These are phyloP conservation scores for Carex myosuroides DNA, from an alignment of 176 grass and related monocot species.

Conservation along the genomic window DNA sequence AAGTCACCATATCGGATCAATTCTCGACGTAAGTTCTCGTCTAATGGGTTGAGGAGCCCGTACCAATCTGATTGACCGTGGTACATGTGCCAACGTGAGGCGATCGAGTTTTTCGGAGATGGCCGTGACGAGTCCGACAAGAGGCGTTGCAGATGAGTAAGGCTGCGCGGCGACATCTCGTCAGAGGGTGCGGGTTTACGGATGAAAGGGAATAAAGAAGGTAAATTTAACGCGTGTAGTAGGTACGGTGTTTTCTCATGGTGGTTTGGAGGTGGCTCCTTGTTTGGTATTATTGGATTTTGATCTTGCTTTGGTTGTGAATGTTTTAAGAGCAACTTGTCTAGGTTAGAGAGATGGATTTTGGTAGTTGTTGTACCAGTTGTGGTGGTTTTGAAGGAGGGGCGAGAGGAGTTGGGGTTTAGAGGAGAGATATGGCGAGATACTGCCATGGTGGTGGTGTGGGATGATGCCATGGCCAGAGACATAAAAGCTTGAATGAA, in stretches of 20 bases:
- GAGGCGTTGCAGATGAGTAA: slow-evolving; percentile 78
- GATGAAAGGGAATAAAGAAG: slow-evolving; percentile 51
- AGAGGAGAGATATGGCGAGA: slow-evolving; percentile 38
- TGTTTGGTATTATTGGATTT: background rate
- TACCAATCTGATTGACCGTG: slow-evolving; percentile 55
- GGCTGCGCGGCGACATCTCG: slow-evolving; percentile 84
- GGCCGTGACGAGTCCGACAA: slow-evolving; percentile 58
- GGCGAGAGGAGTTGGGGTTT: slow-evolving; percentile 36
- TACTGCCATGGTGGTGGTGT: background rate
- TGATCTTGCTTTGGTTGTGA: slow-evolving; percentile 6
- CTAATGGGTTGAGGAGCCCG: slow-evolving; percentile 72
- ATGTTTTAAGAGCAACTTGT: slow-evolving; percentile 72
- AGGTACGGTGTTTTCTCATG: slow-evolving; percentile 36
- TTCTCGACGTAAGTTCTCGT: slow-evolving; percentile 85
- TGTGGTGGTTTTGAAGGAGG: background rate
- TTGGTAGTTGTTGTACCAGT: background rate
- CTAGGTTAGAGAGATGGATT: slow-evolving; percentile 60
- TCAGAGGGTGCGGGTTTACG: slow-evolving; percentile 31
- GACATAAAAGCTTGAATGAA: background rate
- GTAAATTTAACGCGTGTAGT: slow-evolving; percentile 49
- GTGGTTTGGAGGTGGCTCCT: background rate
- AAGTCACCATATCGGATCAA: slow-evolving; percentile 83
- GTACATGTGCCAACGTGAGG: slow-evolving; percentile 45
- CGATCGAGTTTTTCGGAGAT: slow-evolving; percentile 58
- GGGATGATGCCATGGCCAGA: slow-evolving; percentile 26